Evolutionary conservation across 2,329 filamentous ascomycete species (phyloP).

Genomic region (Chaetomium sp.): DNA sequence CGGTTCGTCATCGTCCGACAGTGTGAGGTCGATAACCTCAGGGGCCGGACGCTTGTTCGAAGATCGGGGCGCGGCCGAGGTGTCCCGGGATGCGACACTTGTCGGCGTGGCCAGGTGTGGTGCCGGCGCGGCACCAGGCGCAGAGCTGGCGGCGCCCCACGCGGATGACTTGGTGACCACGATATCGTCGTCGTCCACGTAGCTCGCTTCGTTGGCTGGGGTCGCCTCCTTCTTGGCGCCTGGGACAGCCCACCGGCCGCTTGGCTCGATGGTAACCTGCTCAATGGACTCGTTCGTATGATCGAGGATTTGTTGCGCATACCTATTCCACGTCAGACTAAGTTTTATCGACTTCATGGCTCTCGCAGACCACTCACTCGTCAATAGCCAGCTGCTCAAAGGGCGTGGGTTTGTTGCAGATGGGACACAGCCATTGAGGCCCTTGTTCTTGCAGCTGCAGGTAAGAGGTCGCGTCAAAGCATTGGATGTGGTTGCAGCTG

Average conservation of each 20-base stretch:
- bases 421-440: slow-evolving; percentile 92
- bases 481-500: slow-evolving; percentile 82
- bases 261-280: slow-evolving; percentile 83
- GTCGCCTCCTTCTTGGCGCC: slow-evolving; percentile 27
- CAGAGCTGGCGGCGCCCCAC: slow-evolving; percentile 32
- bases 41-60: slow-evolving; percentile 42
- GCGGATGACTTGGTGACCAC: slow-evolving; percentile 33
- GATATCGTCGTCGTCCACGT: slow-evolving; percentile 44
- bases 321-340: slow-evolving; percentile 42
- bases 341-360: not conserved
- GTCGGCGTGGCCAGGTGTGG: slow-evolving; percentile 26
- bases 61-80: slow-evolving; percentile 32
- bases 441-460: slow-evolving; percentile 92
- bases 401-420: slow-evolving; percentile 76
- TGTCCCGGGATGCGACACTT: slow-evolving; percentile 31
- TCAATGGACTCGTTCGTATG: slow-evolving; percentile 66
- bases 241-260: slow-evolving; percentile 64
- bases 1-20: slow-evolving; percentile 47
- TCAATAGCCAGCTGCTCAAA: slow-evolving; percentile 84
- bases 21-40: slow-evolving; percentile 54
- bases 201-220: slow-evolving; percentile 24
- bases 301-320: slow-evolving; percentile 79
- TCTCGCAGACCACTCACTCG: slow-evolving; percentile 51
- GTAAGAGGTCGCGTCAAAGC: slow-evolving; percentile 90
- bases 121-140: slow-evolving; percentile 16